Percentiles rank a stretch among this genome's conserved stretches.
Conservation (phyloP, 1,284 basidiomycete species). For the Apiotrichum sp. region DNA sequence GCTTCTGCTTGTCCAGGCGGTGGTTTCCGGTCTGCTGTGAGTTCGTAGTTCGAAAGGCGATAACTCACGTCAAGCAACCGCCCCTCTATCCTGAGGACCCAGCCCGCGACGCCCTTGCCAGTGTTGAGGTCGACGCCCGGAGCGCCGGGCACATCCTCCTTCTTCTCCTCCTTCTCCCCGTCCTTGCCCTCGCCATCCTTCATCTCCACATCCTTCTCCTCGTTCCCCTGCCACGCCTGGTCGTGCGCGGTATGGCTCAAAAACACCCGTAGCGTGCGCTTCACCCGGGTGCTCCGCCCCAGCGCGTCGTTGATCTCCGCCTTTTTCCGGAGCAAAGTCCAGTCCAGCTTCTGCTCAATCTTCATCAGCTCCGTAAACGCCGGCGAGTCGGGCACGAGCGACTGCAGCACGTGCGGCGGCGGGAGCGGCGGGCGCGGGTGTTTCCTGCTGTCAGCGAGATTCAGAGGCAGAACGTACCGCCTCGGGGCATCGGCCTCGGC, state of each 20-base stretch:
- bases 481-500: constrained; percentile 13
- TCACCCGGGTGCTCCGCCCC: constrained; percentile 48
- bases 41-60: neutral
- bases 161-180: neutral
- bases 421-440: constrained; percentile 40
- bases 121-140: constrained; percentile 51
- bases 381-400: constrained; percentile 63
- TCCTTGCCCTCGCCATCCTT: constrained; percentile 1
- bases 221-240: constrained; percentile 65
- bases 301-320: constrained; percentile 83
- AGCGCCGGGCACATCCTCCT: neutral
- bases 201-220: constrained; percentile 4
- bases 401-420: constrained; percentile 42
- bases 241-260: constrained; percentile 80
- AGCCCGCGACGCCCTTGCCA: constrained; percentile 78
- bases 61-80: constrained; percentile 59
- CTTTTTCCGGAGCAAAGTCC: constrained; percentile 86
- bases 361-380: constrained; percentile 82
- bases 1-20: constrained; percentile 63
- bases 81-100: constrained; percentile 84
- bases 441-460: constrained; percentile 22
- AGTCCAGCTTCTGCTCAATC: constrained; percentile 87
- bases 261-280: constrained; percentile 80
- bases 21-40: constrained; percentile 48
- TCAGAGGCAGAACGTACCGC: constrained; percentile 5